Evolutionary conservation across 2,329 filamentous ascomycete genomes (phyloP), one percentile per base, ranked within the genome.

Genomic region (Aureobasidium sp.): DNA sequence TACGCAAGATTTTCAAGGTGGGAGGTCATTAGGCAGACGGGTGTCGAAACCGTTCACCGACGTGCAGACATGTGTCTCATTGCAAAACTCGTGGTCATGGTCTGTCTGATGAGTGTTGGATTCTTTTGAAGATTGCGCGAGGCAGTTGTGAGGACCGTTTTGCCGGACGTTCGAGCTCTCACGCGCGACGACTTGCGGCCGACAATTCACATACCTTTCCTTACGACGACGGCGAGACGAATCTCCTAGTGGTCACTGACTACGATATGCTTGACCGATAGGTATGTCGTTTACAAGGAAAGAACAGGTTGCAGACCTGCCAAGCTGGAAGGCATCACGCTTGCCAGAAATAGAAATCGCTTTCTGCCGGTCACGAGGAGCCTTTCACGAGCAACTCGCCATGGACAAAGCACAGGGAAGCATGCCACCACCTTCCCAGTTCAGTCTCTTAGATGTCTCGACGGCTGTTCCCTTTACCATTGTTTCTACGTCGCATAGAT

Each of bases 1-100:
- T 53, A 53, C 49, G 25, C 49, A 53, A 40, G 33, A 40, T 40
- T 17, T 19, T 37, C 21, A 31, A 10, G 19, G 19, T 27, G 15
- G 19, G 23, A 40, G 27, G 31, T 55, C 25, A 42, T 6, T 25
- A 55, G 51, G 37, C 51, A 55, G 37, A 43, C 38, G 11, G 17
- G 21, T n/a, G 33, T 25, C 37, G n/a, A 27, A 43, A 40, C 35
- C 37, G 37, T 33, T 55, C 21, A 21, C 51, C 51, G 51, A 42
- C n/a, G 51, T 33, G 51, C 51, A 55, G 25, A 54, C 27, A 37
- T 27, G n/a, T 55, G 37, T 55, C 37, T 55, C 37, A 43, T 31
- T 25, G 11, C n/a, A 31, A 55, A 55, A 43, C 51, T 23, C 27
- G 51, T 33, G 37, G 19, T 55, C 37, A 40, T 23, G 15, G 21